These are phyloP conservation scores for Phytophthora sansomeana DNA, from an alignment of 352 stramenopile species.

Conservation along the genomic window DNA sequence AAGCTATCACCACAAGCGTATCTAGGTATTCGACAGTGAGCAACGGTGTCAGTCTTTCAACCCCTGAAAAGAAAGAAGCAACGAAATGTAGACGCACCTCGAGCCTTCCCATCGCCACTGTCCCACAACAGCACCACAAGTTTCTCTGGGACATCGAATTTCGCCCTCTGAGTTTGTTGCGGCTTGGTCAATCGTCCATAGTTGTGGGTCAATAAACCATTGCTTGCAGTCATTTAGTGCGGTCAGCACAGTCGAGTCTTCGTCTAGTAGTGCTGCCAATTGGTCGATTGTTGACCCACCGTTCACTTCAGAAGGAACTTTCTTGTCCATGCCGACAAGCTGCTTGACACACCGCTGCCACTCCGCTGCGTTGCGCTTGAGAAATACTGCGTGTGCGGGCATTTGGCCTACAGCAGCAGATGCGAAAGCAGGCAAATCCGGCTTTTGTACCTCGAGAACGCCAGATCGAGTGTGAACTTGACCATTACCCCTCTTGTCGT, in stretches of 20 bases:
- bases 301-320: conserved; percentile 1
- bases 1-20: conserved; percentile 52
- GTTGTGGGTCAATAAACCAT: conserved; percentile 62
- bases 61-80: not conserved
- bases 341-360: conserved; percentile 49
- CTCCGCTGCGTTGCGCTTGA: conserved; percentile 42
- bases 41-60: conserved; percentile 6
- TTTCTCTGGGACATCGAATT: conserved; percentile 54
- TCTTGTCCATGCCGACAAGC: conserved; percentile 23
- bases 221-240: conserved; percentile 40
- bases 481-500: conserved; percentile 18
- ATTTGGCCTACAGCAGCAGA: conserved; percentile 9
- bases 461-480: conserved; percentile 28
- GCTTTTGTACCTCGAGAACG: conserved; percentile 26
- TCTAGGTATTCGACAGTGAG: conserved; percentile 19
- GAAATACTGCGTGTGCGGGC: conserved; percentile 29
- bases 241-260: conserved; percentile 41
- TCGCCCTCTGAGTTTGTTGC: conserved; percentile 25
- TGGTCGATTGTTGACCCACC: conserved; percentile 31
- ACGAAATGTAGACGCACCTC: conserved; percentile 32
- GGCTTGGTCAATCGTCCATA: conserved; percentile 50
- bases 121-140: conserved; percentile 47
- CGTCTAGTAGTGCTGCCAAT: conserved; percentile 39
- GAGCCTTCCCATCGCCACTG: conserved; percentile 65
- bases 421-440: not conserved